Base-by-base conservation (phyloP, 805 yeast species). In the Kluyveromyces nonfermentans region DNA sequence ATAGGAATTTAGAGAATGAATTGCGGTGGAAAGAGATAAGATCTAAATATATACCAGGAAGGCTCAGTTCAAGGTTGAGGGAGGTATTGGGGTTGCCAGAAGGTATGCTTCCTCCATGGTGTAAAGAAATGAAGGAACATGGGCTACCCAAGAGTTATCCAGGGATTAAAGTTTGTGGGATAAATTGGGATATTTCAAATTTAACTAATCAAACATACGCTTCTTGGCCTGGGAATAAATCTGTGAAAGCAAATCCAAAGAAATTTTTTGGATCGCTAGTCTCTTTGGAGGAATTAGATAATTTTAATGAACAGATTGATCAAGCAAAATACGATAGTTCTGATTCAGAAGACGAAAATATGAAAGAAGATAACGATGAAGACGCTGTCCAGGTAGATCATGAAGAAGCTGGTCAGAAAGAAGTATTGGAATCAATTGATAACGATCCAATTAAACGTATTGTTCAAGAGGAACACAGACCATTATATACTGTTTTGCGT, bases 101-200 rank as follows among this genome's bases (percentile, higher is more conserved):
- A 6, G 73, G 69, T 1, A 59, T 56, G 5, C 72, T 80, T 5
- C 87, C 88, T 1, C 96, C 96, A 0, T 90, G 97, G 97, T 70
- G 81, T 18, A 60, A 70, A 2, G 73, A 74, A 32, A 81, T 89
- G 85, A 72, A 72, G 42, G 69, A 74, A 44, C 54, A 75, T 12
- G 97, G 97, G 0, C 78, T 83, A 21, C 96, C 97, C 0, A 96
- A 96, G 0, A 72, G 87, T 16, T 89, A 86, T 62, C 80, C 80
- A 2, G 71, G 74, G 33, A 65, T 86, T 59, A 64, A 70, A 30
- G 73, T 85, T 7, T 86, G 77, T 3, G 80, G 73, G 3, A 57
- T 64, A 15, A 73, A 73, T 48, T 69, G 73, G 48, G 72, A 64
- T 12, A 60, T 65, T 3, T 67, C 63, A 31, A 55, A 57, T 33